phyloP scores from a whole-genome alignment of 1,284 basidiomycete genomes.

The Leccinum griseonigrum region DNA sequence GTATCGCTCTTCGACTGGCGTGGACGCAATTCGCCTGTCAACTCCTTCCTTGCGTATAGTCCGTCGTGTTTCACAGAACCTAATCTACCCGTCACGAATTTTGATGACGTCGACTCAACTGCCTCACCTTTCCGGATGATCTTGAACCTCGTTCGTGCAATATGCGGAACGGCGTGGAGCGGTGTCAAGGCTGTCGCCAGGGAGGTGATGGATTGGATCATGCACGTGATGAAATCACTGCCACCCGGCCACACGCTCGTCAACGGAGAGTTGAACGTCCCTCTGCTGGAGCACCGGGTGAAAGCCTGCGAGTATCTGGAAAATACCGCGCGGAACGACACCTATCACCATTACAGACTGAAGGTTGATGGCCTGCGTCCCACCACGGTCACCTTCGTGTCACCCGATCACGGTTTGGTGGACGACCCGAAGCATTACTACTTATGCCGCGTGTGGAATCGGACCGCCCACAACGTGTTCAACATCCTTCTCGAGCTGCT shows the following conservation, averaged over 20 bases:
- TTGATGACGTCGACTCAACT: not conserved
- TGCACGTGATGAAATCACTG: conserved; percentile 3
- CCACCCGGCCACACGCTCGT: conserved; percentile 21
- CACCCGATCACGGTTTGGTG: conserved; percentile 1
- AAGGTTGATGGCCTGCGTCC: conserved; percentile 8
- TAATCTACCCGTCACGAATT: conserved; percentile 3
- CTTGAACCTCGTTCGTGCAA: conserved; percentile 10
- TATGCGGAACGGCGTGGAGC: conserved; percentile 8
- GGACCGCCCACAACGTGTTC: conserved; percentile 16
- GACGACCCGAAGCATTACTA: conserved; percentile 14
- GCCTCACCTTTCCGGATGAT: conserved; percentile 17
- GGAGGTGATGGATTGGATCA: conserved; percentile 4
- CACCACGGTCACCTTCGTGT: conserved; percentile 12
- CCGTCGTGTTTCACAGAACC: conserved; percentile 17
- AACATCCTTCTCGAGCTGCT: conserved; percentile 20
- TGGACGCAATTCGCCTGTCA: conserved; percentile 26
- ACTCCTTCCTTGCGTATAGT: conserved; percentile 21
- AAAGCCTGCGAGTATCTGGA: conserved; percentile 7
- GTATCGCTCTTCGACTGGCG: conserved; percentile 30
- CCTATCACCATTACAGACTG: conserved; percentile 11
- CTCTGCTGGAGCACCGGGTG: conserved; percentile 25
- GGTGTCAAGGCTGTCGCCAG: conserved; percentile 7
- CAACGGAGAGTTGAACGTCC: conserved; percentile 24
- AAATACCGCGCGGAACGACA: not conserved
- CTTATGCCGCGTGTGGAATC: conserved; percentile 21